phyloP scores from a whole-genome alignment of 1,284 basidiomycete species.

The Mycosarcoma maydis region DNA sequence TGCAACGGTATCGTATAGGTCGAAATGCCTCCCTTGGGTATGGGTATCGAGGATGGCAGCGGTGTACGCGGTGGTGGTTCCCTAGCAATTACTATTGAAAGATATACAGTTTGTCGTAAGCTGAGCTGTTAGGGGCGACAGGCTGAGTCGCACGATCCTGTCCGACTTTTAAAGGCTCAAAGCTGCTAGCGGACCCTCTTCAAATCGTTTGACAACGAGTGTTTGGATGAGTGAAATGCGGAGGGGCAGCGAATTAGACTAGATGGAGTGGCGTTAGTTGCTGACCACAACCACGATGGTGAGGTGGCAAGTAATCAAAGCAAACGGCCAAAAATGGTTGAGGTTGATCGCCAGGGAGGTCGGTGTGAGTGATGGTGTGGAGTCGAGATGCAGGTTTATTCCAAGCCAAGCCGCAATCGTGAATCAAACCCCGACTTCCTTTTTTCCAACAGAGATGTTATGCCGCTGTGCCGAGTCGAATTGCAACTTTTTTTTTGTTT shows the following conservation, averaged over 20 bases:
- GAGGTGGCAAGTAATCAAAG: no score
- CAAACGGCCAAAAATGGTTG: not conserved
- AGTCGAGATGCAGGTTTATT: conserved; percentile 1
- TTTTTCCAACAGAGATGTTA: not conserved
- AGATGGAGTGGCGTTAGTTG: no score
- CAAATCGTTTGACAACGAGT: no score
- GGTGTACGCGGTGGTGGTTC: not conserved
- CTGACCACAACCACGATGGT: no score
- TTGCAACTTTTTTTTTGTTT: no score
- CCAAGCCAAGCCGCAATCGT: not conserved
- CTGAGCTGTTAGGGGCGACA: no score
- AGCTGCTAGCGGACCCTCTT: no score
- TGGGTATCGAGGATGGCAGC: conserved; percentile 11
- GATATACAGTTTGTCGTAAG: no score
- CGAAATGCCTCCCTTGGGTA: not conserved
- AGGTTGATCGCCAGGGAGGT: not conserved
- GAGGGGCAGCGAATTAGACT: no score
- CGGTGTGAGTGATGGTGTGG: not conserved
- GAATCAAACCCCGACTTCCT: not conserved
- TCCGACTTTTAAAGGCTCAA: no score
- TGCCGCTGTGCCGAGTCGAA: not conserved
- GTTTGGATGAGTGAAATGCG: no score
- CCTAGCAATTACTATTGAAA: no score
- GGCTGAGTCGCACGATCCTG: not conserved
- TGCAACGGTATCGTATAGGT: not conserved